Conservation (phyloP, 2,329 filamentous ascomycete species). For the Microdochium paspali region DNA sequence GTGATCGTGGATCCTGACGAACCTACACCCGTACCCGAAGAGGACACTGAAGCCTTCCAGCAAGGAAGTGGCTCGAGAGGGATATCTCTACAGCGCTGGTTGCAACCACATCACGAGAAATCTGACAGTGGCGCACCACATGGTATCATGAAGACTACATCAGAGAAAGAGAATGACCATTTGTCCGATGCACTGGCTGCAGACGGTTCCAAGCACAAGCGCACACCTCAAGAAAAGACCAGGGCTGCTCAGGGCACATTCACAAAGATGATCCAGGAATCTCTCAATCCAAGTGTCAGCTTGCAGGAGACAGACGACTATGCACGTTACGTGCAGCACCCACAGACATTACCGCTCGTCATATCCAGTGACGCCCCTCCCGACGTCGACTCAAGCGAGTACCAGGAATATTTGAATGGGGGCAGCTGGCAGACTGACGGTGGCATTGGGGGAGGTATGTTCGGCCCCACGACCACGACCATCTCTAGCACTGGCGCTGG, state of each 20-base stretch:
- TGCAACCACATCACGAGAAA: constrained; percentile 35
- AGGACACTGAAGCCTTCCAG: background rate
- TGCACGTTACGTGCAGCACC: constrained; percentile 78
- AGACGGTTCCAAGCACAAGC: constrained; percentile 34
- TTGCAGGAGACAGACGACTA: constrained; percentile 77
- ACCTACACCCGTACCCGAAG: background rate
- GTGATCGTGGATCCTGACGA: constrained; percentile 55
- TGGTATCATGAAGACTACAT: constrained; percentile 49
- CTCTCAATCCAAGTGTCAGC: constrained; percentile 75
- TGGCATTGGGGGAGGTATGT: constrained; percentile 3
- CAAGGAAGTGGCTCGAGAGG: constrained; percentile 29
- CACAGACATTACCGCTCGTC: constrained; percentile 78
- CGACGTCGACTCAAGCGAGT: constrained; percentile 52
- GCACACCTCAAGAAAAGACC: constrained; percentile 61
- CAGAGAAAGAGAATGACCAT: constrained; percentile 6
- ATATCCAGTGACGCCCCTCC: constrained; percentile 57
- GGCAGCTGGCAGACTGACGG: constrained; percentile 55
- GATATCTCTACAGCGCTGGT: constrained; percentile 52
- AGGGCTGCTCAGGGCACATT: constrained; percentile 84
- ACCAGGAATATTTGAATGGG: constrained; percentile 65
- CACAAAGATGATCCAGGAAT: constrained; percentile 74
- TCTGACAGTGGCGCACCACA: constrained; percentile 22
- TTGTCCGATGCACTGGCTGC: constrained; percentile 1
- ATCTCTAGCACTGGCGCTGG: constrained; percentile 14
- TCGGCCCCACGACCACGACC: constrained; percentile 30